Evolutionary conservation across 495 filamentous ascomycete genomes (phyloP).

Genomic region (Hypomontagnella monticulosa): DNA sequence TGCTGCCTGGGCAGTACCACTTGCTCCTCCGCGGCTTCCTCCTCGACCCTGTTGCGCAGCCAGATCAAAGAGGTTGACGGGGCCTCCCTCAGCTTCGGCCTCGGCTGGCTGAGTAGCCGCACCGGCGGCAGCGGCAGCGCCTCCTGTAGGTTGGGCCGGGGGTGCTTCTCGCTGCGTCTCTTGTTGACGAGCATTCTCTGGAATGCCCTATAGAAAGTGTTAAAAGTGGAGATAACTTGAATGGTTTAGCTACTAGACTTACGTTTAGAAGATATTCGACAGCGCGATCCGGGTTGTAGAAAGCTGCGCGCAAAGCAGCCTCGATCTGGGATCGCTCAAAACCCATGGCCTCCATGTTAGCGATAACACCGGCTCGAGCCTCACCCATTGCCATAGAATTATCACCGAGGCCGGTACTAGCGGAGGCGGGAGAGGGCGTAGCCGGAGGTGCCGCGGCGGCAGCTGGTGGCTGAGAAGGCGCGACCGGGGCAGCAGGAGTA

Average conservation of each 20-base stretch:
- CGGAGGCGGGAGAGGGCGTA: slow-evolving; percentile 65
- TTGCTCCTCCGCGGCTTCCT: slow-evolving; percentile 52
- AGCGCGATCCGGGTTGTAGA: slow-evolving; percentile 94
- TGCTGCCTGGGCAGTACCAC: slow-evolving; percentile 47
- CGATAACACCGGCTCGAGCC: slow-evolving; percentile 83
- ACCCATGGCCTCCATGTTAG: slow-evolving; percentile 98
- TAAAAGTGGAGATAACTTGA: background rate
- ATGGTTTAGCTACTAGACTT: slow-evolving; percentile 47
- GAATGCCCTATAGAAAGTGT: slow-evolving; percentile 76
- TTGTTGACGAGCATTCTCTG: slow-evolving; percentile 74
- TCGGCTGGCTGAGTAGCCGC: slow-evolving; percentile 50
- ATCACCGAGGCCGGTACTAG: slow-evolving; percentile 57
- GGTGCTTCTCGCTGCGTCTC: slow-evolving; percentile 43
- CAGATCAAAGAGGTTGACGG: slow-evolving; percentile 93
- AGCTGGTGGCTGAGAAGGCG: slow-evolving; percentile 58
- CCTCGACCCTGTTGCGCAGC: slow-evolving; percentile 77
- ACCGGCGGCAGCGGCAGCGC: slow-evolving; percentile 49
- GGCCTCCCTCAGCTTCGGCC: slow-evolving; percentile 69
- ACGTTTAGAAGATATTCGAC: slow-evolving; percentile 94
- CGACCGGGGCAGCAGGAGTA: slow-evolving; percentile 68
- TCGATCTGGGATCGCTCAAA: slow-evolving; percentile 88
- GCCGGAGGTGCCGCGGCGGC: slow-evolving; percentile 73
- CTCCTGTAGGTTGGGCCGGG: slow-evolving; percentile 53
- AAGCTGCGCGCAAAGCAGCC: slow-evolving; percentile 93
- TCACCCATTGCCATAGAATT: slow-evolving; percentile 85